Evolutionary conservation across 1,284 basidiomycete species (phyloP), one percentile per base, ranked within the genome.

Genomic region (Ustilago shanxiensis): DNA sequence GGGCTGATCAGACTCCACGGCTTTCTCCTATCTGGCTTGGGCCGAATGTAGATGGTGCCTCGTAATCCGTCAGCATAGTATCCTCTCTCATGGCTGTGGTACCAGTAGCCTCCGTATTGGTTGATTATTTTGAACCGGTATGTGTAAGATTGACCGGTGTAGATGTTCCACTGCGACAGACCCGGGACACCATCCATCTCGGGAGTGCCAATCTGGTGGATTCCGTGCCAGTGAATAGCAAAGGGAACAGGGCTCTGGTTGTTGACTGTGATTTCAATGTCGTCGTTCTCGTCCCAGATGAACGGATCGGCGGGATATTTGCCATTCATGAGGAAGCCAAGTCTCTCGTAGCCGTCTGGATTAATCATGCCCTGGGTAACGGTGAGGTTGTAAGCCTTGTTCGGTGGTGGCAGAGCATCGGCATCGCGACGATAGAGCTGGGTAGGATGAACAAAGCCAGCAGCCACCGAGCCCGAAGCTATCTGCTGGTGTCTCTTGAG

Each of bases 141-240:
- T 24, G 67, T 68, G 57, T 70, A 79, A 10, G 59, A 59, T 35
- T 73, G 59, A 37, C 73, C 77, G 11, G 54, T 16, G 26, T 75
- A 75, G 64, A 79, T 79, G 58, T 72, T 76, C 77, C 77, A 79
- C 59, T 79, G 77, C 18, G 66, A 73, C 24, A 79, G 31, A 10
- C 77, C 77, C 2, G 77, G 77, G n/a, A 79, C 77, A 18, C 77
- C 77, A 49, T 79, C 77, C 77, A 79, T 79, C 57, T 79, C 69
- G 11, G 77, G 77, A 4, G 62, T 67, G 44, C 77, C 77, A 33
- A 77, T 73, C 66, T 79, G 77, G 49, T 76, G 72, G 18, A 79
- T 70, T 33, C 77, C 77, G 53, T 79, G 77, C 73, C 73, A 79
- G 59, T 79, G 77, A 9, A 75, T 72, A 18, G 76, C 67, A 39